phyloP scores from a whole-genome alignment of 2,329 filamentous ascomycete species.

The Colletotrichum eremochloae region DNA sequence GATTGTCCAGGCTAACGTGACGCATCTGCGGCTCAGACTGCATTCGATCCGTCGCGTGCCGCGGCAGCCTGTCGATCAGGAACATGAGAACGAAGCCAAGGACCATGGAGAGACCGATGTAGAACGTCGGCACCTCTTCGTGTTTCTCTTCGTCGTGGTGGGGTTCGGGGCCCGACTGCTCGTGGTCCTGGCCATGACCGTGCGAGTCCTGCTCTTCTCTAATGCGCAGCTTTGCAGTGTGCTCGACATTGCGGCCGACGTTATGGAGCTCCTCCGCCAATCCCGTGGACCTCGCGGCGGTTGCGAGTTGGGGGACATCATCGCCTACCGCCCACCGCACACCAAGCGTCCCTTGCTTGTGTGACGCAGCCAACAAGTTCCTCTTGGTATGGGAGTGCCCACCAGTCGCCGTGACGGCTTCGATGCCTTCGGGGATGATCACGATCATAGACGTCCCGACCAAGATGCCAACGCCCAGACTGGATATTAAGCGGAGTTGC shows the following conservation, averaged over 20 bases:
- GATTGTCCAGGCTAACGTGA: constrained; percentile 89
- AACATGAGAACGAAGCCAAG: constrained; percentile 97
- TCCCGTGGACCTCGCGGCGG: not conserved
- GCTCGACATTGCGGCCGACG: not conserved
- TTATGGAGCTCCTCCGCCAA: constrained; percentile 4
- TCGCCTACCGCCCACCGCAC: constrained; percentile 31
- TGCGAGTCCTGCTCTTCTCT: constrained; percentile 37
- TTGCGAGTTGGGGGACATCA: constrained; percentile 20
- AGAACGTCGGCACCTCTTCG: constrained; percentile 72
- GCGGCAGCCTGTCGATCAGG: constrained; percentile 87
- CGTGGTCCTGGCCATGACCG: constrained; percentile 42
- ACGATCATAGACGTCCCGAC: constrained; percentile 96
- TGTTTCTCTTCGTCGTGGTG: constrained; percentile 53
- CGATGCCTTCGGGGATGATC: constrained; percentile 96
- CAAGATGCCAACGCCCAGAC: constrained; percentile 91
- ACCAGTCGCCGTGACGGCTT: constrained; percentile 80
- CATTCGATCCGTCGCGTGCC: constrained; percentile 75
- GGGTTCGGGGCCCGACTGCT: constrained; percentile 46
- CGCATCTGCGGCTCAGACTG: constrained; percentile 77
- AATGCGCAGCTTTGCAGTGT: constrained; percentile 9
- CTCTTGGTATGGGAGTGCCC: constrained; percentile 45
- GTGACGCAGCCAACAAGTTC: constrained; percentile 5
- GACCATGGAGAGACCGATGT: constrained; percentile 88
- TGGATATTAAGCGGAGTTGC: constrained; percentile 89
- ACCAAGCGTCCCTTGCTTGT: constrained; percentile 10